Percentiles rank a stretch among this genome's conserved stretches.
phyloP scores from a whole-genome alignment of 2,329 filamentous ascomycete genomes.

The Epichloe bromicola region DNA sequence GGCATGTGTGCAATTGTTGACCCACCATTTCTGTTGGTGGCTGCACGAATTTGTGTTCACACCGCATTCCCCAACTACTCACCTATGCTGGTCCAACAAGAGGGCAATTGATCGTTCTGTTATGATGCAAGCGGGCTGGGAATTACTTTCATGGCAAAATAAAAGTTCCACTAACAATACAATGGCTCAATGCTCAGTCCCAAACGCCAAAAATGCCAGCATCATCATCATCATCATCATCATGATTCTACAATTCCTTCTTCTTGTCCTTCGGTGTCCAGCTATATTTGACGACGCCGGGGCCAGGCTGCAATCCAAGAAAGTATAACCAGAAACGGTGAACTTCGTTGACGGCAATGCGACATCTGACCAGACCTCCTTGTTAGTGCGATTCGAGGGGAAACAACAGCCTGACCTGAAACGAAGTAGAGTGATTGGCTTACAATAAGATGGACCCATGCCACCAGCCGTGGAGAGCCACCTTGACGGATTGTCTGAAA shows the following conservation, averaged over 20 bases:
- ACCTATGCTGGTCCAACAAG: too few relatives aligned
- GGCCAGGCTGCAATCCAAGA: conserved; percentile 5
- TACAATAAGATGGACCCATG: conserved; percentile 56
- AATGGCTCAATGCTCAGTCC: not conserved
- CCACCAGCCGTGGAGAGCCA: conserved; percentile 59
- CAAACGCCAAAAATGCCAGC: not conserved
- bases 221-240: not conserved
- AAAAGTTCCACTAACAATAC: not conserved
- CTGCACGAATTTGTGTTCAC: not conserved
- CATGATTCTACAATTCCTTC: conserved; percentile 1
- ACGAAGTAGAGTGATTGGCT: conserved; percentile 27
- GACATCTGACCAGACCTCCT: not conserved
- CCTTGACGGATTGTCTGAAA: conserved; percentile 48
- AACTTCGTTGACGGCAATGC: not conserved
- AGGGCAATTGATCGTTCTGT: too few relatives aligned
- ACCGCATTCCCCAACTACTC: not conserved
- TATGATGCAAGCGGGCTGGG: too few relatives aligned
- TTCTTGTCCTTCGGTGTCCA: conserved; percentile 6
- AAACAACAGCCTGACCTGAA: not conserved
- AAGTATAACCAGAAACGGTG: conserved; percentile 6
- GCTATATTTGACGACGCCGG: conserved; percentile 3
- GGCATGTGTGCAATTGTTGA: not conserved
- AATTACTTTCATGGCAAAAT: not conserved
- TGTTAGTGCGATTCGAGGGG: not conserved
- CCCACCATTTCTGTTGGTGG: not conserved